These are phyloP conservation scores for Dothideomycetidae sp. DNA, from an alignment of 2,329 filamentous ascomycete species.

Conservation along the genomic window DNA sequence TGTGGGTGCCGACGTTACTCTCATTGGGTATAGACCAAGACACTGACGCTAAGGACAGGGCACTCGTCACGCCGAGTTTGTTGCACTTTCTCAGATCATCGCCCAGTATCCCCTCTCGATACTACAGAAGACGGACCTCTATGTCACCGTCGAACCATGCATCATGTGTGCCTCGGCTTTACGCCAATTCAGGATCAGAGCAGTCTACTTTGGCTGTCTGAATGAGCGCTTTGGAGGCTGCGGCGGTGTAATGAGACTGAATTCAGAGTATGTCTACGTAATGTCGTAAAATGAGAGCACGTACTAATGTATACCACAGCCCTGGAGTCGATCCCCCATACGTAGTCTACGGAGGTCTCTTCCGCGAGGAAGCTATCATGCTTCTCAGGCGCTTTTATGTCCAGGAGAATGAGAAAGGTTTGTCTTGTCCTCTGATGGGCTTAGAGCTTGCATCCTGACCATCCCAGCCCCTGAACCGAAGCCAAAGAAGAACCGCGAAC, in stretches of 20 bases:
- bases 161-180: slow-evolving; percentile 96
- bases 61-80: slow-evolving; percentile 88
- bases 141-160: slow-evolving; percentile 96
- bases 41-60: slow-evolving; percentile 38
- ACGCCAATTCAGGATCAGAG: slow-evolving; percentile 72
- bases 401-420: slow-evolving; percentile 88
- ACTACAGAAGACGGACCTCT: slow-evolving; percentile 62
- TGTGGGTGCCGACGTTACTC: slow-evolving; percentile 27
- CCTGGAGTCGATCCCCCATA: slow-evolving; percentile 65
- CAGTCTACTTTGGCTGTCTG: slow-evolving; percentile 86
- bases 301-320: slow-evolving; percentile 18
- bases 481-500: slow-evolving; percentile 48
- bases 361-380: slow-evolving; percentile 84
- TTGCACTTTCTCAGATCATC: slow-evolving; percentile 60
- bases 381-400: slow-evolving; percentile 89
- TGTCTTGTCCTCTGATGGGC: background rate
- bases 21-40: too few relatives aligned
- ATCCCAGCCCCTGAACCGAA: slow-evolving; percentile 45
- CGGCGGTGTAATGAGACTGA: slow-evolving; percentile 80
- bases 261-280: slow-evolving; percentile 42
- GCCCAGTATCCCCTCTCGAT: slow-evolving; percentile 51
- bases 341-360: slow-evolving; percentile 73
- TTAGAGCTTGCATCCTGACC: background rate
- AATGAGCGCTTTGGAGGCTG: slow-evolving; percentile 97
- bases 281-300: slow-evolving; percentile 3